phyloP scores from a whole-genome alignment of 768 basidiomycete species.

The Boletus reticulatus region DNA sequence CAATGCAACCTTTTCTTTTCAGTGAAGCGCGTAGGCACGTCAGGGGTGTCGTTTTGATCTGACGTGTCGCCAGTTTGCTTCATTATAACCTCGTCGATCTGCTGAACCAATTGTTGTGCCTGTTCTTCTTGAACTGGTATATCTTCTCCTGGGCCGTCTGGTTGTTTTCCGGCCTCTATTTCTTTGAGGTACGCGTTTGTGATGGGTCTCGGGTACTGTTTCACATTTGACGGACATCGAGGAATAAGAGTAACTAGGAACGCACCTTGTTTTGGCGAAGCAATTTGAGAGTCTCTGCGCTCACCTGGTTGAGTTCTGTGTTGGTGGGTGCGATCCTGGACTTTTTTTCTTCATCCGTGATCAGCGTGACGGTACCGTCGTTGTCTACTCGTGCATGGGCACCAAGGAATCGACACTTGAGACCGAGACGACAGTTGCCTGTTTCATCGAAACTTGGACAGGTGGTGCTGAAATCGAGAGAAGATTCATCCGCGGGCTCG shows the following conservation, averaged over 20 bases:
- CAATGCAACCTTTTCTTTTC: slow-evolving; percentile 91
- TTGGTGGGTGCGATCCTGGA: slow-evolving; percentile 43
- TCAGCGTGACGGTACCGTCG: slow-evolving; percentile 42
- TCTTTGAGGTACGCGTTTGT: slow-evolving; percentile 60
- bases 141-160: not conserved
- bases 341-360: slow-evolving; percentile 60
- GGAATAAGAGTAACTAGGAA: not conserved
- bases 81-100: slow-evolving; percentile 23
- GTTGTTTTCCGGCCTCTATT: slow-evolving; percentile 36
- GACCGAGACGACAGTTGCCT: slow-evolving; percentile 47
- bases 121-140: slow-evolving; percentile 15
- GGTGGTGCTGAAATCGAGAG: slow-evolving; percentile 21
- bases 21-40: slow-evolving; percentile 63
- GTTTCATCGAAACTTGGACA: slow-evolving; percentile 30
- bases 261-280: slow-evolving; percentile 69
- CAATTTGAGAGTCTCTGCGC: slow-evolving; percentile 53
- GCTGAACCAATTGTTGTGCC: not conserved
- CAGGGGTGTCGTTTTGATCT: slow-evolving; percentile 55
- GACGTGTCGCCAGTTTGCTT: slow-evolving; percentile 35
- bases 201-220: slow-evolving; percentile 64
- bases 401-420: slow-evolving; percentile 89
- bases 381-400: slow-evolving; percentile 60
- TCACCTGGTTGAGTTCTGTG: slow-evolving; percentile 70
- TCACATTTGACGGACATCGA: not conserved
- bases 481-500: not conserved